A percentile compares a stretch with the other conserved stretches of the same genome.
Conservation (phyloP, 768 basidiomycete genomes). For the Stropharia rugosoannulata region DNA sequence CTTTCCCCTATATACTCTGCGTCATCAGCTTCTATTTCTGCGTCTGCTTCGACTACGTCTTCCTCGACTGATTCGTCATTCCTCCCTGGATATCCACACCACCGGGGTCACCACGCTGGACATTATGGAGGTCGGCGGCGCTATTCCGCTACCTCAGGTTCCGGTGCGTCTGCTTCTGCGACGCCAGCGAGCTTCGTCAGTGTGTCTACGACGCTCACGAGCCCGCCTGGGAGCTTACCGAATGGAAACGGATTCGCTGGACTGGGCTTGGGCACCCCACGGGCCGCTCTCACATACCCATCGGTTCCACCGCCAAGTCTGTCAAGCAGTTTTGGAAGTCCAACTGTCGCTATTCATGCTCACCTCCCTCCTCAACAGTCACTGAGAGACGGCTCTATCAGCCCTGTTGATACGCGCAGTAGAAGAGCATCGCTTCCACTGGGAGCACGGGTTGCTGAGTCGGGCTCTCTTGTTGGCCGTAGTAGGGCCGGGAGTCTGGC, state of each 20-base stretch:
- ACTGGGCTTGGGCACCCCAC: constrained; percentile 11
- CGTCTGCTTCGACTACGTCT: too few species aligned
- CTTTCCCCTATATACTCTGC: constrained; percentile 58
- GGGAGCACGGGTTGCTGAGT: constrained; percentile 57
- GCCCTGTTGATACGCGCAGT: constrained; percentile 54
- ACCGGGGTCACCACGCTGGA: too few species aligned
- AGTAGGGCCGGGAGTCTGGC: constrained; percentile 36
- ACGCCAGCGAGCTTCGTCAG: constrained; percentile 56
- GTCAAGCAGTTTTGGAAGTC: constrained; percentile 77
- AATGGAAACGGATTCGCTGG: constrained; percentile 25
- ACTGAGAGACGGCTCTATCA: constrained; percentile 44
- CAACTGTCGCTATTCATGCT: constrained; percentile 39
- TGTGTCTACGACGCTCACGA: constrained; percentile 65
- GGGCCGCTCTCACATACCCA: constrained; percentile 65
- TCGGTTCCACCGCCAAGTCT: constrained; percentile 82
- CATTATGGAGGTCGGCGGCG: background rate
- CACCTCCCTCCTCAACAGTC: constrained; percentile 32
- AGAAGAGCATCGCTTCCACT: constrained; percentile 46
- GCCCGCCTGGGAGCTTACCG: constrained; percentile 67
- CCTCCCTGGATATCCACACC: too few species aligned
- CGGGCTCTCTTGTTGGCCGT: constrained; percentile 24
- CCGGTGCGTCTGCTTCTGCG: constrained; percentile 16
- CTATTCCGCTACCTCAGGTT: background rate
- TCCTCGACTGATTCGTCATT: too few species aligned
- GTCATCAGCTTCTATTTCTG: constrained; percentile 27